Conservation (phyloP, 2,329 filamentous ascomycete genomes). For the Laburnicola sp. region DNA sequence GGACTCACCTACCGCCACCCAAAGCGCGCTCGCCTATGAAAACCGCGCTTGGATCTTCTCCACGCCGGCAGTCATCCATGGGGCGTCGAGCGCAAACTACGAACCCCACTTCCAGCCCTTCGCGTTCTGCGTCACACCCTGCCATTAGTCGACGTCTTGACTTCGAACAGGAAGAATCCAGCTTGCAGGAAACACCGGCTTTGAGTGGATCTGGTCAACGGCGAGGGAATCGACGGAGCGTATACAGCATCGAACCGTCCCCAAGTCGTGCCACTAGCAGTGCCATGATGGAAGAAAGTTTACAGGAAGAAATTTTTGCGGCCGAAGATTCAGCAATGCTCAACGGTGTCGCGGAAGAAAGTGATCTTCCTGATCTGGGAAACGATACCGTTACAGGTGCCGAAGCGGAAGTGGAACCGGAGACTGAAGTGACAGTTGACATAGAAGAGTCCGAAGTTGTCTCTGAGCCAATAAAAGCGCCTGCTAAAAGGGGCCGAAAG, state of each 20-base stretch:
- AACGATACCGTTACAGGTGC: slow-evolving; percentile 31
- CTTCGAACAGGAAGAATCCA: slow-evolving; percentile 52
- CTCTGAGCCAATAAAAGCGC: slow-evolving; percentile 29
- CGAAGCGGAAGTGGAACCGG: too few species aligned
- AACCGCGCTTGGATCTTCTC: slow-evolving; percentile 61
- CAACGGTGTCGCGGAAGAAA: slow-evolving; percentile 31
- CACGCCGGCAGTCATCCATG: slow-evolving; percentile 63
- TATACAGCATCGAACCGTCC: slow-evolving; percentile 42
- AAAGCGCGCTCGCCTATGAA: slow-evolving; percentile 65
- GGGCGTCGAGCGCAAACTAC: slow-evolving; percentile 58
- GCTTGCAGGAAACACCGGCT: slow-evolving; percentile 34
- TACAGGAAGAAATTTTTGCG: slow-evolving; percentile 36
- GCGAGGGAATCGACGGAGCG: slow-evolving; percentile 32
- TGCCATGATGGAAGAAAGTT: slow-evolving; percentile 35
- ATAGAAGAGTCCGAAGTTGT: slow-evolving; percentile 35
- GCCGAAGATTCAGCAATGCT: slow-evolving; percentile 29
- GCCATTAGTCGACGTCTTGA: slow-evolving; percentile 60
- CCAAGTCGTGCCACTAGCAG: slow-evolving; percentile 30
- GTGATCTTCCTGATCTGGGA: slow-evolving; percentile 32
- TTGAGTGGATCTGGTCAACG: slow-evolving; percentile 41
- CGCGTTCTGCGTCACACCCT: slow-evolving; percentile 36
- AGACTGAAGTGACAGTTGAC: slow-evolving; percentile 28
- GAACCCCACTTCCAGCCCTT: slow-evolving; percentile 36
- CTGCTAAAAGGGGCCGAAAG: slow-evolving; percentile 33
- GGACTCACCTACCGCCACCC: slow-evolving; percentile 52